A percentile compares a stretch with the other conserved stretches of the same genome.
Conservation (phyloP, 768 basidiomycete species). For the Mrakia frigida region DNA sequence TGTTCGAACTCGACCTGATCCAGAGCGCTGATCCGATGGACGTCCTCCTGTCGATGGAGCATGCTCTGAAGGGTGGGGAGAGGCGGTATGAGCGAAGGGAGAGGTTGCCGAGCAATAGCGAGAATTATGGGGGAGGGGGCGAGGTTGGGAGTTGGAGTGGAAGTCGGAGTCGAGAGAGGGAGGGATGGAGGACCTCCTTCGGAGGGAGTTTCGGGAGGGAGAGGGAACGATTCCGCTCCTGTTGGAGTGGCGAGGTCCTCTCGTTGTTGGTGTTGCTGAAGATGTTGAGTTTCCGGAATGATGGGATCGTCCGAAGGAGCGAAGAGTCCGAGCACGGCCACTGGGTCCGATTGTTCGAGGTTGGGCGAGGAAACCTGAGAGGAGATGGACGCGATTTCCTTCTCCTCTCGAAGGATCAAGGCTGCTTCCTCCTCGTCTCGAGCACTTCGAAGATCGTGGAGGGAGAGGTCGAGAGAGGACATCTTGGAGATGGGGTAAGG, state of each 20-base stretch:
- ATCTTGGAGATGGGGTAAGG: conserved; percentile 82
- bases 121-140: neutral
- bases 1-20: conserved; percentile 70
- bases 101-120: neutral
- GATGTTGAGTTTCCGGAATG: neutral
- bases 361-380: conserved; percentile 1
- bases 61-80: conserved; percentile 26
- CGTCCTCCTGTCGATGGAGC: conserved; percentile 63
- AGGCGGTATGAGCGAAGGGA: neutral
- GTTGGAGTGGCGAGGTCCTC: neutral
- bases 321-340: neutral
- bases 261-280: neutral
- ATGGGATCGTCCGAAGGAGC: conserved; percentile 2
- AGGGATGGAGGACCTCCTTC: neutral
- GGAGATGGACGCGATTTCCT: neutral
- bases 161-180: neutral
- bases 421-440: conserved; percentile 75
- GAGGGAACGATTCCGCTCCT: neutral
- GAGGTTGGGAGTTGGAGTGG: neutral
- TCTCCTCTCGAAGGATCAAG: conserved; percentile 37
- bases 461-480: conserved; percentile 77
- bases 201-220: neutral
- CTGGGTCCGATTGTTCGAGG: neutral
- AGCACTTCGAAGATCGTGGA: conserved; percentile 62
- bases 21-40: conserved; percentile 66